Evolutionary conservation across 2,329 filamentous ascomycete species (phyloP), one percentile per base, ranked within the genome.

Genomic region (Colletotrichum acutatum): DNA sequence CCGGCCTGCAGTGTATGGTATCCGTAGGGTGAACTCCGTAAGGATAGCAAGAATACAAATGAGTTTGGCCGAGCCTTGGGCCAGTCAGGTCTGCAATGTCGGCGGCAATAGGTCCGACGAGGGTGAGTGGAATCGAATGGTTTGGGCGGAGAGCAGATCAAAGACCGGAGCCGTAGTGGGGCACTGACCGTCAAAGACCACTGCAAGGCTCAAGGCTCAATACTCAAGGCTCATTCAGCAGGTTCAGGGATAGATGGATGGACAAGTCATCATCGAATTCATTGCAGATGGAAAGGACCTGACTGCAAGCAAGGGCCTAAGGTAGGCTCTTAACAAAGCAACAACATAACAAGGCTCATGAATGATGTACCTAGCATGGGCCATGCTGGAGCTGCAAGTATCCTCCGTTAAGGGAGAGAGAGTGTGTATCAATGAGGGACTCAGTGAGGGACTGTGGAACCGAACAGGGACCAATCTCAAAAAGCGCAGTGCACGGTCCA

Each of bases 131-230:
- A 46, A 42, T 56, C 22, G 60, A 56, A 70, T 70, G 70, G 49
- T 72, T 57, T 57, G 61, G 57, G 28, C 37, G 4, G 60, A 57
- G 28, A 66, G 24, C 49, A 72, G 49, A 64, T 70, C 60, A 57
- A 62, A 61, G 66, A 49, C 56, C 28, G 67, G 46, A 57, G 60
- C 32, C 53, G 61, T 57, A 61, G 71, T 71, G 71, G 71, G 71
- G 71, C 61, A 73, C 28, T 70, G 66, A 73, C 61, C 11, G 67
- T 66, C 71, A 73, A 66, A 71, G 67, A 61, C 66, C 49, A 68
- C 37, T 42, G 16, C 37, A 42, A 42, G 37, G 37, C 30, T 32
- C 30, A 32, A 32, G 30, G 30, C 32, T 34, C 32, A 34, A 12
- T 34, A 11, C 32, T 34, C 32, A 34, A 34, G 32, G 32, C 37